These are phyloP conservation scores for Hyphodiscus hymeniophilus DNA, from an alignment of 495 filamentous ascomycete species.

Conservation along the genomic window DNA sequence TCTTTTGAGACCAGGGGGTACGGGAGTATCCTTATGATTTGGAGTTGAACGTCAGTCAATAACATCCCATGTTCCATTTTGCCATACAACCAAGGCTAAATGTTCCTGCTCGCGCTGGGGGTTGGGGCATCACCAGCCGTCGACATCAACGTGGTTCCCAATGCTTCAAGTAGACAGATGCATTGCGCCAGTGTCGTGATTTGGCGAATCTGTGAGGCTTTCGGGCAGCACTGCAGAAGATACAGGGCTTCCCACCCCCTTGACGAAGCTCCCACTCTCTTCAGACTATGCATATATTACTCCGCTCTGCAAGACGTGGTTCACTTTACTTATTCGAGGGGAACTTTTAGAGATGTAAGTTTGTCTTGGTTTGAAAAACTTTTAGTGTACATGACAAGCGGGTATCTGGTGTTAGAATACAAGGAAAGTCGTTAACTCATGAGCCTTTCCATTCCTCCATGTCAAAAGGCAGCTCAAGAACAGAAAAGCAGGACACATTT, in stretches of 20 bases:
- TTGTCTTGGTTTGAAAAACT: background rate
- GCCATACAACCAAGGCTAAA: too few species aligned
- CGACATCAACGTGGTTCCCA: background rate
- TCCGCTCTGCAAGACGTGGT: background rate
- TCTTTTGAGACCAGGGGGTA: too few species aligned
- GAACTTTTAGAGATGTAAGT: background rate
- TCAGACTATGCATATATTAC: background rate
- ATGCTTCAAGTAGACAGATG: background rate
- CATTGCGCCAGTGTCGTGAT: conserved; percentile 6
- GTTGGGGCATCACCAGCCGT: background rate
- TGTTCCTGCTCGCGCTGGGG: too few species aligned
- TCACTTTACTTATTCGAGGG: conserved; percentile 8
- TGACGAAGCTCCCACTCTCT: background rate
- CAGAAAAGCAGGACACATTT: background rate
- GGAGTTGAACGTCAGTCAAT: too few species aligned
- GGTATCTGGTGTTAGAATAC: too few species aligned
- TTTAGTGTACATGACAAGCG: background rate
- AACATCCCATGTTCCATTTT: too few species aligned
- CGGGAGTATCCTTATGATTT: too few species aligned
- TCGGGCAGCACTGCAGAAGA: conserved; percentile 13
- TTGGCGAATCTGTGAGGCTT: background rate
- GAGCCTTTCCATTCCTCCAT: too few species aligned
- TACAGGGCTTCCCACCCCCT: background rate
- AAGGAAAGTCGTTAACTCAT: too few species aligned
- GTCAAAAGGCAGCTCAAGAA: too few species aligned